Conservation (phyloP, 148 eudicot genomes). For the Rhododendron henanense region DNA sequence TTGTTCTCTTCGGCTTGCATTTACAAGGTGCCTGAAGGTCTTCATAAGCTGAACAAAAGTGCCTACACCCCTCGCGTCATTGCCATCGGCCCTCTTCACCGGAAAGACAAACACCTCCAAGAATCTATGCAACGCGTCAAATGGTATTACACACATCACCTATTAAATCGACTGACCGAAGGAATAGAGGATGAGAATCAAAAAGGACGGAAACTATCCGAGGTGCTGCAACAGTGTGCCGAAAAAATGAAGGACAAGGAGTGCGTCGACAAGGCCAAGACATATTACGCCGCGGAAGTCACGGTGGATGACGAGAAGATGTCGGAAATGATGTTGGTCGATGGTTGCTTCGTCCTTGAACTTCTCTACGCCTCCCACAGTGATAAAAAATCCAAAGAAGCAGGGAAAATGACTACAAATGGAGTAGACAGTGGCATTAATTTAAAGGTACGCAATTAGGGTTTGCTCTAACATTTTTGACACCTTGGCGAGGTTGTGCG, state of each 20-base stretch:
- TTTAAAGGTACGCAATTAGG: no score
- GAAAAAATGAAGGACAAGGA: background rate
- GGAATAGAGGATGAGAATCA: background rate
- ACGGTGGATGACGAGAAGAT: no score
- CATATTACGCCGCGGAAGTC: background rate
- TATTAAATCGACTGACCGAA: background rate
- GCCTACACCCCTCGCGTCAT: background rate
- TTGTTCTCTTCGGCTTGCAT: background rate
- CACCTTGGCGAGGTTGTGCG: no score
- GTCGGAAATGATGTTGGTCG: no score
- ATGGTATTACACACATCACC: background rate
- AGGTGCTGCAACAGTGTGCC: background rate
- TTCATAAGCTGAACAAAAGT: background rate
- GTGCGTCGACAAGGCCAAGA: background rate
- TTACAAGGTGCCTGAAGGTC: background rate
- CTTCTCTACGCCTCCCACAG: no score
- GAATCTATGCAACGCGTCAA: background rate
- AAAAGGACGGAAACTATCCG: no score
- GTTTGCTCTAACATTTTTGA: no score
- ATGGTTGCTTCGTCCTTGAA: no score
- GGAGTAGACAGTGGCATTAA: no score
- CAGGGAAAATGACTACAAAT: no score
- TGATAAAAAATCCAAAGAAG: no score
- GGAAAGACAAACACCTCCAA: background rate
- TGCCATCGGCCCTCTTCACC: background rate